Conservation (phyloP, 208 protist genomes). For the Crithidia bombi region DNA sequence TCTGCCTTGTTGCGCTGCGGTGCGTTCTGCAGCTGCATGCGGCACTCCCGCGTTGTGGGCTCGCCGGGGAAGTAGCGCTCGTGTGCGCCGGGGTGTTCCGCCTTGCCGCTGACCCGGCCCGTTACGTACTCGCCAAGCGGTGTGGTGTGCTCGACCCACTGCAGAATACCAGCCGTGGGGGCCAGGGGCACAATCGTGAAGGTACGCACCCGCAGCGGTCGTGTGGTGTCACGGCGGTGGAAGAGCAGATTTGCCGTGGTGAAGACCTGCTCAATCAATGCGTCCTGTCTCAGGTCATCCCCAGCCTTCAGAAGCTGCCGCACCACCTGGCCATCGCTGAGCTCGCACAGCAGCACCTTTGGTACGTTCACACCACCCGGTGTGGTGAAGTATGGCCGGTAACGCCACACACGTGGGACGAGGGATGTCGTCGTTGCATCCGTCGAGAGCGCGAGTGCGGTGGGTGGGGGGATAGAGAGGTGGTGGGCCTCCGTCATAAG, state of each 20-base stretch:
- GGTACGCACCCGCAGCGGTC: slow-evolving; percentile 75
- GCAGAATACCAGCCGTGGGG: slow-evolving; percentile 88
- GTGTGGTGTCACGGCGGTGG: slow-evolving; percentile 8
- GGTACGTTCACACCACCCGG: slow-evolving; percentile 96
- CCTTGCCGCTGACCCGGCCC: slow-evolving; percentile 37
- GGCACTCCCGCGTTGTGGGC: slow-evolving; percentile 57
- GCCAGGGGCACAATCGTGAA: slow-evolving; percentile 95
- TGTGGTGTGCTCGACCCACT: slow-evolving; percentile 93
- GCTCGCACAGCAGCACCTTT: slow-evolving; percentile 88
- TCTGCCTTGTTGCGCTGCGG: slow-evolving; percentile 23
- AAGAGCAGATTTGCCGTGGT: slow-evolving; percentile 84
- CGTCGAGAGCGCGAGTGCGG: slow-evolving; percentile 1
- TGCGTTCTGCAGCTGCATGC: slow-evolving; percentile 46
- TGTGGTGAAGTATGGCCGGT: slow-evolving; percentile 66
- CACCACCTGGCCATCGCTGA: slow-evolving; percentile 82
- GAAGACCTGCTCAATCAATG: slow-evolving; percentile 97
- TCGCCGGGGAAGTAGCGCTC: slow-evolving; percentile 88
- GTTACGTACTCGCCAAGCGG: slow-evolving; percentile 90
- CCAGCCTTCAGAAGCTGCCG: slow-evolving; percentile 90
- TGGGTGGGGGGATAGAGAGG: slow-evolving; percentile 53
- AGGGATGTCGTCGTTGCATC: background rate
- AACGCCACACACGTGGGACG: slow-evolving; percentile 52
- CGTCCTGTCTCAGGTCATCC: slow-evolving; percentile 97
- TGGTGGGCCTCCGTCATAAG: slow-evolving; percentile 37
- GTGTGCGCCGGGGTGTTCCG: slow-evolving; percentile 63